A percentile compares a stretch with the other conserved stretches of the same genome.
These are phyloP conservation scores for Saccharomycopsis oosterbeekiorum DNA, from an alignment of 805 yeast genomes.

Conservation along the genomic window DNA sequence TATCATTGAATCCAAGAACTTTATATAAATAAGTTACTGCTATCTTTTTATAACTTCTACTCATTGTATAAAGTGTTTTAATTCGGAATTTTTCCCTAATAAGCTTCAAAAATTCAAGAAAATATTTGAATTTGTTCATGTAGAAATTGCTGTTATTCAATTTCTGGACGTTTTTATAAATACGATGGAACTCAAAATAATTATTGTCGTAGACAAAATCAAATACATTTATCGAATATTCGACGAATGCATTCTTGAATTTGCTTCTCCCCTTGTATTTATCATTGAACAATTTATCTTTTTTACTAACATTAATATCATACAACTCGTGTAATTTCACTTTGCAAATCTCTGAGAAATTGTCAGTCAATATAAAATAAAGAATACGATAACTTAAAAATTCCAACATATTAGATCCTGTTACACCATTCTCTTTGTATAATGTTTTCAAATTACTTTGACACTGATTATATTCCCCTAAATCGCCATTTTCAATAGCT, in stretches of 20 bases:
- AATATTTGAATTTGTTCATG: slow-evolving; percentile 2
- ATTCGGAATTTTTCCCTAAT: slow-evolving; percentile 52
- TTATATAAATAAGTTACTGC: slow-evolving; percentile 29
- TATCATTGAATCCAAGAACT: slow-evolving; percentile 30
- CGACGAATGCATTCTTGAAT: slow-evolving; percentile 16
- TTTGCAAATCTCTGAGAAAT: slow-evolving; percentile 44
- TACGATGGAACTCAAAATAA: slow-evolving; percentile 42
- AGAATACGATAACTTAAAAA: slow-evolving; percentile 64
- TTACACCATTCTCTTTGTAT: slow-evolving; percentile 36
- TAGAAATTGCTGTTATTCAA: slow-evolving; percentile 27
- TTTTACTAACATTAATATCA: neutral
- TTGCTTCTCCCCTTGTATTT: slow-evolving; percentile 16
- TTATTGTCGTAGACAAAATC: slow-evolving; percentile 32
- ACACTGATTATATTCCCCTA: slow-evolving; percentile 95
- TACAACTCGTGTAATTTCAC: slow-evolving; percentile 24
- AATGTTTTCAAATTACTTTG: slow-evolving; percentile 67
- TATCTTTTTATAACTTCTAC: slow-evolving; percentile 46
- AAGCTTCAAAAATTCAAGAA: slow-evolving; percentile 34
- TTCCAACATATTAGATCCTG: slow-evolving; percentile 38
- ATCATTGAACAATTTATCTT: neutral
- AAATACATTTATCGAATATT: slow-evolving; percentile 30
- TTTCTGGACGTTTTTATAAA: slow-evolving; percentile 31
- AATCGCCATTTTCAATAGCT: slow-evolving; percentile 74
- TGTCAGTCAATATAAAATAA: slow-evolving; percentile 66
- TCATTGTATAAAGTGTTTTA: slow-evolving; percentile 43